phyloP scores from a whole-genome alignment of 2,329 filamentous ascomycete species.

The Fusarium piperis region DNA sequence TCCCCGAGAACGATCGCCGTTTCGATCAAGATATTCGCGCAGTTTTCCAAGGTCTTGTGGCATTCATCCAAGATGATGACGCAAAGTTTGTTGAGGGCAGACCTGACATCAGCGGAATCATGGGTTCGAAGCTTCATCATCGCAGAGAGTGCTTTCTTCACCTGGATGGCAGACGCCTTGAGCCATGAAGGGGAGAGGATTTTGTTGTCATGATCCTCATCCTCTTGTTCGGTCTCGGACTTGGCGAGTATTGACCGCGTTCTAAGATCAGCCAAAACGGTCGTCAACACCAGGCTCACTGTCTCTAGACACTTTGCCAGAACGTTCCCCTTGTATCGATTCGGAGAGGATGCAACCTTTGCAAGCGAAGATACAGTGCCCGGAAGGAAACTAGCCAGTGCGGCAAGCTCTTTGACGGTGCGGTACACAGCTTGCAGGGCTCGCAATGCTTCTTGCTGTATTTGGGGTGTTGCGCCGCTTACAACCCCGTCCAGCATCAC shows the following conservation, averaged over 20 bases:
- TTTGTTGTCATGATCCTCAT: constrained; percentile 44
- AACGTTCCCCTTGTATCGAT: constrained; percentile 65
- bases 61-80: constrained; percentile 82
- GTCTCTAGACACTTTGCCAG: constrained; percentile 70
- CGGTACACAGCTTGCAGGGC: constrained; percentile 70
- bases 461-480: constrained; percentile 69
- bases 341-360: constrained; percentile 76
- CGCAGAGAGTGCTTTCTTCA: constrained; percentile 83
- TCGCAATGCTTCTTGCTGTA: constrained; percentile 75
- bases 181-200: constrained; percentile 72
- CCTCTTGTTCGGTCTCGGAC: constrained; percentile 38
- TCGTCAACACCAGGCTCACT: constrained; percentile 63
- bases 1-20: constrained; percentile 77
- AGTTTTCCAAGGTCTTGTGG: constrained; percentile 74
- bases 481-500: constrained; percentile 79
- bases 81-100: constrained; percentile 76
- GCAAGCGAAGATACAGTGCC: constrained; percentile 85
- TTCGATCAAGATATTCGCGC: constrained; percentile 78
- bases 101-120: constrained; percentile 73
- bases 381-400: constrained; percentile 86
- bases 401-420: constrained; percentile 75
- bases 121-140: constrained; percentile 80
- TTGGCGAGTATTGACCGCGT: constrained; percentile 58
- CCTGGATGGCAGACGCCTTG: constrained; percentile 79
- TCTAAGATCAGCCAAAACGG: constrained; percentile 67